Base-by-base conservation (phyloP, 2,329 filamentous ascomycete species). In the Thielaviopsis punctulata region DNA sequence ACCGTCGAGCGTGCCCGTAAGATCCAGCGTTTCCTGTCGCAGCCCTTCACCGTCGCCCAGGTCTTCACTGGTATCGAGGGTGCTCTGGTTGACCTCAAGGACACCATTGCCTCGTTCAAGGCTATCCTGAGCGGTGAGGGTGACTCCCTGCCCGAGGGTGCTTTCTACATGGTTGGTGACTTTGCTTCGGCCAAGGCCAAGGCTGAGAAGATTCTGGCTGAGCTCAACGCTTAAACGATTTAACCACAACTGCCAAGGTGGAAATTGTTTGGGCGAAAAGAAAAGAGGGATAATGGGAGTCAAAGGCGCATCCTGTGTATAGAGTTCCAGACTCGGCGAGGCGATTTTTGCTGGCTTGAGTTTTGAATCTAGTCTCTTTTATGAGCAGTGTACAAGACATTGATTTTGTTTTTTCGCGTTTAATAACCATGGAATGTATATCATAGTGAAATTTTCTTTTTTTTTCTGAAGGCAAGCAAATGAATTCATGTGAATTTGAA, bases 1-100 rank as follows among this genome's bases (percentile, higher is more conserved):
- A 96, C 92, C 64, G 92, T 98, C 79, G 92, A 98, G 84, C 92
- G 92, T 82, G 92, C 92, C 72, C 90, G 92, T 79, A 96, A 96
- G 82, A 84, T 98, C 69, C 92, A 98, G 80, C 86, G 89, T 84
- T 98, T 98, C 88, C 79, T 98, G 79, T 86, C 80, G 73, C 92
- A 98, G 80, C 92, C 92, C 68, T 98, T 98, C 82, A 92, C 92
- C 63, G 92, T 82, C 58, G 79, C 75, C 61, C 75, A 81, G 66
- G 79, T 89, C 65, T 89, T 89, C 81, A 89, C 84, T 72, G 78
- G 78, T 73, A 95, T 95, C 69, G 86, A 95, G 83, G 92, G 92
- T 73, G 80, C 80, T 73, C 85, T 98, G 62, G 92, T 98, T 65
- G 88, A 95, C 73, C 78, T 98, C 62, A 96, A 98, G 86, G 88